Evolutionary conservation across 1,284 basidiomycete species (phyloP), one percentile per base, ranked within the genome.

Genomic region (Tilletia horrida): DNA sequence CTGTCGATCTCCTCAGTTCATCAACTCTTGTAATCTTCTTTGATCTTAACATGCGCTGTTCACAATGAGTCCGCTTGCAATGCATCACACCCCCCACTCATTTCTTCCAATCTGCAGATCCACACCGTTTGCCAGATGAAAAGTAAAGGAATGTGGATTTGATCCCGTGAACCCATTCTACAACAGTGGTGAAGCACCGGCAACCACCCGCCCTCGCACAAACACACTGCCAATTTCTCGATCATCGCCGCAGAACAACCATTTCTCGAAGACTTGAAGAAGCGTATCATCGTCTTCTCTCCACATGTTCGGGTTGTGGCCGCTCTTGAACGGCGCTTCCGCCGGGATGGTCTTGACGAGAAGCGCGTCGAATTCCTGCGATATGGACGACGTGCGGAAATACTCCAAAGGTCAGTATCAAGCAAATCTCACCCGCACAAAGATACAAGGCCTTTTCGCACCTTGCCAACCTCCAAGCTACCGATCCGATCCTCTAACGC

Each of bases 181-280:
- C 16, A 40, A 18, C 13, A 59, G 55, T 16, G 55, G 55, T 29
- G 27, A 31, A 13, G 81, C 75, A 13, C 93, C 93, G 29, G 92
- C 92, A 42, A 97, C 88, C 40, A 88, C 81, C 59, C 84, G 82
- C 0, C 93, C 93, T 73, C 91, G 88, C 11, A 97, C 93, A 81
- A 90, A 95, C 23, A 97, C 94, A 63, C 85, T 85, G 43, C 84
- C 84, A 66, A 97, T 89, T 82, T 97, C 95, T 77, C 93, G 85
- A 82, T 94, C 89, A 81, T 97, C 93, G 2, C 72, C 75, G n/a
- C 75, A 75, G 52, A 81, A 81, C 42, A 81, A 68, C 69, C 73
- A 79, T 62, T 77, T 77, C 64, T 80, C 77, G 42, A 81, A 73
- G 57, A 74, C 68, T 66, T 69, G 68, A 14, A 67, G 75, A 65